phyloP scores from a whole-genome alignment of 2,329 filamentous ascomycete genomes.

The Bipolaris sorokiniana region DNA sequence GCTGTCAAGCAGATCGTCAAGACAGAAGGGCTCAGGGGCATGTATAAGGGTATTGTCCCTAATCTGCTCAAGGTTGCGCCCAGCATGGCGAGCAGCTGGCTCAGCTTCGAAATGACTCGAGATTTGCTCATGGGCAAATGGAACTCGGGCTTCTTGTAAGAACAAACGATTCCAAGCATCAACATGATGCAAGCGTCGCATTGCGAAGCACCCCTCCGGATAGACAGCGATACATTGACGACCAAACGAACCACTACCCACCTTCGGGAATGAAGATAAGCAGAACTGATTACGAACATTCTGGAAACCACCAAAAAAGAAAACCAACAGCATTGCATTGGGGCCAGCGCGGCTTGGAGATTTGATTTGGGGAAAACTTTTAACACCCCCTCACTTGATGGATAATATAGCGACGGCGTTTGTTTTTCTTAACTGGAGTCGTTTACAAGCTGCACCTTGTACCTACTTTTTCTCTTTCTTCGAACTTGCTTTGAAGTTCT shows the following conservation, averaged over 20 bases:
- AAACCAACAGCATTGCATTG: slow-evolving; percentile 25
- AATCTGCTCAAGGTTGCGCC: slow-evolving; percentile 97
- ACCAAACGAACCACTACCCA: not conserved
- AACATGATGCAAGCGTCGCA: not conserved
- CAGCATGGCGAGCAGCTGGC: slow-evolving; percentile 98
- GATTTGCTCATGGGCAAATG: slow-evolving; percentile 73
- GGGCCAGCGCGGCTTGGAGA: slow-evolving; percentile 14
- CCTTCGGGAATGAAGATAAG: not conserved
- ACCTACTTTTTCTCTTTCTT: not conserved
- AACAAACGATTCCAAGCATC: not conserved
- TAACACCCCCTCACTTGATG: not conserved
- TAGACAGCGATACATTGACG: slow-evolving; percentile 6
- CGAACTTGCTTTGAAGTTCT: not conserved
- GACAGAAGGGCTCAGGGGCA: slow-evolving; percentile 80
- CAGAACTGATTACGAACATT: not conserved
- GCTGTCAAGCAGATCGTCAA: slow-evolving; percentile 80
- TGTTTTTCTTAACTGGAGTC: not conserved
- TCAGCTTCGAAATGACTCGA: slow-evolving; percentile 92
- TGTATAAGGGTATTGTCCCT: slow-evolving; percentile 96
- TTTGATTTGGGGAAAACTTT: slow-evolving; percentile 3
- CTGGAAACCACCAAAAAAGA: slow-evolving; percentile 8
- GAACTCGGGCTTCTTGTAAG: slow-evolving; percentile 40
- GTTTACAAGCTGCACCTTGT: slow-evolving; percentile 8
- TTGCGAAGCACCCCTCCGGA: slow-evolving; percentile 11
- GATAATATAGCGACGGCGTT: slow-evolving; percentile 25